These are phyloP conservation scores for Penicillium silybi DNA, from an alignment of 495 filamentous ascomycete species.

Conservation along the genomic window DNA sequence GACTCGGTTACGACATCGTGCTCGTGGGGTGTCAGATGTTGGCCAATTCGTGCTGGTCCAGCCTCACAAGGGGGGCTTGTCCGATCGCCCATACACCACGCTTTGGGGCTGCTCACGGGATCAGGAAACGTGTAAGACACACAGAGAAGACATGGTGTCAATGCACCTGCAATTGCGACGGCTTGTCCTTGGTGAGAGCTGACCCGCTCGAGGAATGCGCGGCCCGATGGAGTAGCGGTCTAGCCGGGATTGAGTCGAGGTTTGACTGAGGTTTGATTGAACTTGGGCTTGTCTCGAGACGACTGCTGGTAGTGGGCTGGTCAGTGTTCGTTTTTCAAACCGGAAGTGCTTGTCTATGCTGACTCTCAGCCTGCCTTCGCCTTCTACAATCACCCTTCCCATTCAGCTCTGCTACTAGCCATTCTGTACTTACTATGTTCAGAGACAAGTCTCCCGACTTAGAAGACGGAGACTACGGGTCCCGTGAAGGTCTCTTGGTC, in stretches of 20 bases:
- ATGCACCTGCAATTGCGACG: not conserved
- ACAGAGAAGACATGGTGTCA: slow-evolving; percentile 11
- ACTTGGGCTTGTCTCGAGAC: not conserved
- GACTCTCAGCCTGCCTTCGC: not conserved
- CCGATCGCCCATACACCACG: slow-evolving; percentile 9
- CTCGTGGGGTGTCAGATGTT: not conserved
- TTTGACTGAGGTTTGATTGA: not conserved
- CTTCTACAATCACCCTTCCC: not conserved
- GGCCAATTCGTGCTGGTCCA: slow-evolving; percentile 1
- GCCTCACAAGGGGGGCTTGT: slow-evolving; percentile 5
- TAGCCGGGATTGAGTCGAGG: not conserved
- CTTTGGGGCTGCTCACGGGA: slow-evolving; percentile 10
- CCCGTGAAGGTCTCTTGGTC: slow-evolving; percentile 10
- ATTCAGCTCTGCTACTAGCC: not conserved
- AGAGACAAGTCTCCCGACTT: not conserved
- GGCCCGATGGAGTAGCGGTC: slow-evolving; percentile 14
- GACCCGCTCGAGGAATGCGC: not conserved
- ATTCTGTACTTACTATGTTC: not conserved
- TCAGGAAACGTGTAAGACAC: slow-evolving; percentile 24
- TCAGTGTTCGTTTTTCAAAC: not conserved
- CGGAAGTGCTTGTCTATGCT: no score
- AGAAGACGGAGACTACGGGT: not conserved
- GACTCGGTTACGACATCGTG: slow-evolving; percentile 4
- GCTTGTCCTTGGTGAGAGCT: not conserved
- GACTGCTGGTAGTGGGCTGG: not conserved